Evolutionary conservation across 352 stramenopile genomes (phyloP).

Genomic region (Elongisporangium prolatum): DNA sequence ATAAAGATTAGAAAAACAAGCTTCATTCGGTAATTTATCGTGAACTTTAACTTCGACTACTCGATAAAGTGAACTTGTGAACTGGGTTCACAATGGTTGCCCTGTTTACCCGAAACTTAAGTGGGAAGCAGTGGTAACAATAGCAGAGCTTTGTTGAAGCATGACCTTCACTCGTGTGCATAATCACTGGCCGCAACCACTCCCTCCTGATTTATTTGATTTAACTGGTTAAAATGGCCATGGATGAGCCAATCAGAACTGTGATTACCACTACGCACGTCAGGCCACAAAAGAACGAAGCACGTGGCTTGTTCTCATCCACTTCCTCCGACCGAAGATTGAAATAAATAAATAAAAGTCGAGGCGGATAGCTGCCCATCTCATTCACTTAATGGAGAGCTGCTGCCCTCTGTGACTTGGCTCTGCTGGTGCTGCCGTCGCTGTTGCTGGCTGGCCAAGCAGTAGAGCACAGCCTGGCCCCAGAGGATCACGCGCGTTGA

Average conservation of each 20-base stretch:
- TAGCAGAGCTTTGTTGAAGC: not conserved
- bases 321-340: not conserved
- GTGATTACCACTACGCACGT: not conserved
- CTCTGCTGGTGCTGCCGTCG: constrained; percentile 1
- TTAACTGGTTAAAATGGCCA: not conserved
- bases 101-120: not conserved
- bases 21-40: not conserved
- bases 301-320: not conserved
- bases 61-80: not conserved
- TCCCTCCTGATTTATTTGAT: not conserved
- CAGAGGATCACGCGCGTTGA: constrained; percentile 64
- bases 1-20: not conserved
- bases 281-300: not conserved
- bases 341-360: not conserved
- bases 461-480: constrained; percentile 54
- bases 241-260: too few relatives aligned
- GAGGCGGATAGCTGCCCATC: not conserved
- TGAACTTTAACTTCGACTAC: too few relatives aligned
- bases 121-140: not conserved
- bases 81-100: not conserved
- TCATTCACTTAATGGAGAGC: not conserved
- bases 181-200: not conserved
- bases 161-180: not conserved
- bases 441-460: constrained; percentile 30
- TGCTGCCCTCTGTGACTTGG: not conserved